Evolutionary conservation across 495 filamentous ascomycete species (phyloP), one percentile per base, ranked within the genome.

Genomic region (Letharia columbiana): DNA sequence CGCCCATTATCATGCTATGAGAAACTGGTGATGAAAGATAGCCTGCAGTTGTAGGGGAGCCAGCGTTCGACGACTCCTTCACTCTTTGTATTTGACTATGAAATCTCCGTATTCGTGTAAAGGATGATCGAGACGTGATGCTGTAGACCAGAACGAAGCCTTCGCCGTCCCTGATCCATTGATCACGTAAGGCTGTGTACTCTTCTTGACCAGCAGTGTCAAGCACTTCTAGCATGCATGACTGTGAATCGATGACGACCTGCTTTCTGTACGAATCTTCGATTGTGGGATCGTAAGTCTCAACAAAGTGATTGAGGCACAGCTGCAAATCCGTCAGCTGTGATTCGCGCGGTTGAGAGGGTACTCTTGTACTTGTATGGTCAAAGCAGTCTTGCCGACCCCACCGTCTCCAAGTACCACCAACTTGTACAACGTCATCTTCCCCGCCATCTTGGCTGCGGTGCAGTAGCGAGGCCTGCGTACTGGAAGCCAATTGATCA

Each of bases 141-240:
- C 92, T 96, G 82, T 98, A 98, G 56, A 98, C 95, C 62, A 98
- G 82, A 10, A 98, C 89, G 74, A 98, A 98, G 1, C 95, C 94
- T 75, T 98, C 95, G 42, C 94, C 94, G 73, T 98, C 93, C 49
- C 95, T 84, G 72, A 98, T 98, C 94, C 94, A 98, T 79, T 98
- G 94, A 75, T 98, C 94, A 70, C 94, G 83, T 72, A 98, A 81
- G 47, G 95, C 94, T 63, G 92, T 98, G 76, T 98, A 98, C 78
- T 98, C 94, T 78, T 98, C 94, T 77, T 98, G 95, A n/a, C 94
- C 94, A 42, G 94, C 94, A 41, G 95, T 98, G 80, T 98, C 94
- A 66, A 98, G 83, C 47, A 98, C 93, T 78, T 98, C 94, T 71
- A 98, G 84, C 94, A 98, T 98, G 80, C 94, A 97, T 31, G 94